Base-by-base conservation (phyloP, 192 early-diverging fungal genomes). In the Phycomyces nitens region DNA sequence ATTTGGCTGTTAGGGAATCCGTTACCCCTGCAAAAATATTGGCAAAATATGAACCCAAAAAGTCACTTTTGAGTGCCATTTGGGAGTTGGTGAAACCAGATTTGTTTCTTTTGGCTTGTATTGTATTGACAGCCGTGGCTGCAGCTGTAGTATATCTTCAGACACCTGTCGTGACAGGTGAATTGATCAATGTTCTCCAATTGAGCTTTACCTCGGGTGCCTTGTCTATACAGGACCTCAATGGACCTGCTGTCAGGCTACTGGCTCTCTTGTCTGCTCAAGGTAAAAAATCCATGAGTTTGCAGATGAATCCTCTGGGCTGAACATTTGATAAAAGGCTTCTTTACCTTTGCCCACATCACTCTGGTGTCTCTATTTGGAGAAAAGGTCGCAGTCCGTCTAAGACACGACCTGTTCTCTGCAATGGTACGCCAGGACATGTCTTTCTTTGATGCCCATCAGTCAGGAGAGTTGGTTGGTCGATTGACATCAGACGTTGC, bases 291-390 rank as follows among this genome's bases (percentile, higher is more conserved):
- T n/a, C n/a, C n/a, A n/a, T n/a, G n/a, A n/a, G n/a, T n/a, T n/a
- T n/a, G n/a, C n/a, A n/a, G n/a, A 8, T 22, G 23, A 14, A 6
- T 10, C 8, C 51, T n/a, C n/a, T n/a, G n/a, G n/a, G n/a, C n/a
- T n/a, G n/a, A n/a, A n/a, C n/a, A n/a, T 39, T n/a, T 39, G 24
- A 40, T 57, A 4, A 4, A 2, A 73, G 65, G 59, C 0, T 40
- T 76, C 15, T 71, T 88, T 60, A 84, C 86, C 23, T 82, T 82
- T 70, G 76, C 75, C 0, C 86, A 88, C 57, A 84, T 85, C n/a
- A 69, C 81, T 18, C 72, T 88, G 58, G 84, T 86, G 9, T 70
- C 84, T 5, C 60, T 74, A 1, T 74, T 88, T 60, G 86, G 86
- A 47, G 86, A 86, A 66, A 77, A 79, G n/a, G 63, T 88, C 0